Evolutionary conservation across 139 green algal species (phyloP), one percentile per base, ranked within the genome.

Genomic region (Nannochloris sp.): DNA sequence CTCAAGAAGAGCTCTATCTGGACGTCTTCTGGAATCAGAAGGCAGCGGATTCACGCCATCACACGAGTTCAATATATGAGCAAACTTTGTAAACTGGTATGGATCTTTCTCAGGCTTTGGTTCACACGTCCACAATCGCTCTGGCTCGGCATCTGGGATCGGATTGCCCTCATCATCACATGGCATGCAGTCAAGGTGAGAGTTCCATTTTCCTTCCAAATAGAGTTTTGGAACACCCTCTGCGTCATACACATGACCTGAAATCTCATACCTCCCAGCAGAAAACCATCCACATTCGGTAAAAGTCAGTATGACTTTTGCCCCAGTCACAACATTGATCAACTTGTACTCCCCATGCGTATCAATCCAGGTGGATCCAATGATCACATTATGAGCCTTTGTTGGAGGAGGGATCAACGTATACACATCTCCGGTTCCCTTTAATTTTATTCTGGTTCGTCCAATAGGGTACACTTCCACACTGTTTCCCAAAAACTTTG

Each of bases 401-500:
- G 79, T 67, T 37, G 48, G 67, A 44, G 89, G 84, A 0, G 86
- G 87, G 44, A 95, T 79, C 68, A 97, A 76, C 45, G 79, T 86
- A 73, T 88, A 95, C 37, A 84, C 65, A 73, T 98, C 90, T 12
- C 78, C 81, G 1, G 68, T 87, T 37, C 49, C 61, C 45, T 84
- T 81, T 51, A 98, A 74, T 51, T 63, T 81, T 63, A 98, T 94
- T 53, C 91, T 76, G 1, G 86, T 94, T 67, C 92, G 86, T 28
- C 87, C 87, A 20, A 88, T 75, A 11, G 89, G 89, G 74, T 85
- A 96, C 43, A 98, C 84, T 63, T 98, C 93, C 26, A 97, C 77
- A 8, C 74, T 89, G 82, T 98, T 98, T 61, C 93, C 93, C 60
- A 96, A 79, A 75, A 98, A 98, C 78, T 94, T 95, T 49, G 92